phyloP scores from a whole-genome alignment of 768 basidiomycete species.

The Neoboletus brunneissimus region DNA sequence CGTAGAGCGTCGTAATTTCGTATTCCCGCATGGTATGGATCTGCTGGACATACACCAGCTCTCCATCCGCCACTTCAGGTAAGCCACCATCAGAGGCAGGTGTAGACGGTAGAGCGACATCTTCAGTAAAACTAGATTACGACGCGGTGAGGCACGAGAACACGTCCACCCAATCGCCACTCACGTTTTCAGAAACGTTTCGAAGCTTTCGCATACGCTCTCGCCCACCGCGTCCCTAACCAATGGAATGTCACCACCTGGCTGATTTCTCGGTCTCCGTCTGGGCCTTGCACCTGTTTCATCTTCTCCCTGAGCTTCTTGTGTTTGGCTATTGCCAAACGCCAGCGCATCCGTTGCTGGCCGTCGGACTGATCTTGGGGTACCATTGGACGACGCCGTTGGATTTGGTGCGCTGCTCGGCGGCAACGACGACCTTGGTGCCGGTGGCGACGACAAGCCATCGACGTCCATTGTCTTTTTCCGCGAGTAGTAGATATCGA shows the following conservation, averaged over 20 bases:
- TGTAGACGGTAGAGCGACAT: conserved; percentile 73
- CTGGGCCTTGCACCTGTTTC: conserved; percentile 43
- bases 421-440: conserved; percentile 7
- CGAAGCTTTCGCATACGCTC: conserved; percentile 89
- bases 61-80: conserved; percentile 53
- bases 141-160: neutral
- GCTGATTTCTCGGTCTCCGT: conserved; percentile 40
- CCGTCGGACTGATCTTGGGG: conserved; percentile 35
- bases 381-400: conserved; percentile 14
- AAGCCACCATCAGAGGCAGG: conserved; percentile 71
- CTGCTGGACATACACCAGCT: conserved; percentile 85
- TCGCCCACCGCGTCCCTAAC: conserved; percentile 96
- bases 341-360: conserved; percentile 52
- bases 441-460: conserved; percentile 36
- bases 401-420: conserved; percentile 47
- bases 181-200: conserved; percentile 88
- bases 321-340: conserved; percentile 51
- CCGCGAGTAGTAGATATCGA: neutral
- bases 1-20: conserved; percentile 92
- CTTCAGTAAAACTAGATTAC: conserved; percentile 71
- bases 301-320: conserved; percentile 38
- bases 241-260: conserved; percentile 70
- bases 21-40: conserved; percentile 94
- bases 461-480: conserved; percentile 51
- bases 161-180: conserved; percentile 26